phyloP scores from a whole-genome alignment of 2,329 filamentous ascomycete species.

The Ciborinia camelliae region DNA sequence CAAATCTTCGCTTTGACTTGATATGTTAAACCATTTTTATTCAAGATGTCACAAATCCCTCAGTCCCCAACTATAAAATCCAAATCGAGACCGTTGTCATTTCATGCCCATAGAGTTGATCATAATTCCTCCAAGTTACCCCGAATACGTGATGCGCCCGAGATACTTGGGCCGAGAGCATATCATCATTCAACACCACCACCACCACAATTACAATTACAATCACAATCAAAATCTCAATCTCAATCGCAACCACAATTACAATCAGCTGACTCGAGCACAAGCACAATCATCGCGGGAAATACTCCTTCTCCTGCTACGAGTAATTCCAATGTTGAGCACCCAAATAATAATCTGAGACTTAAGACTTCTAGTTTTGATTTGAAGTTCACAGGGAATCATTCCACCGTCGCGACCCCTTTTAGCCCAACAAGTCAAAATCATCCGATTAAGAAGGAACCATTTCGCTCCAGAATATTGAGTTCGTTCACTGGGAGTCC shows the following conservation, averaged over 20 bases:
- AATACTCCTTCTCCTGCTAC: background rate
- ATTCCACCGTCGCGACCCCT: constrained; percentile 15
- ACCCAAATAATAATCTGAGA: constrained; percentile 17
- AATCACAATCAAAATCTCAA: background rate
- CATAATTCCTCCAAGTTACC: constrained; percentile 22
- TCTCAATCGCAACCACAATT: background rate
- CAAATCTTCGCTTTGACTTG: constrained; percentile 6
- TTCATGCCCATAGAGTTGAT: constrained; percentile 21
- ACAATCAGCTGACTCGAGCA: constrained; percentile 13
- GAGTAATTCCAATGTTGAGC: background rate
- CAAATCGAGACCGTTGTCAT: constrained; percentile 17
- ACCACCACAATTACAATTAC: background rate
- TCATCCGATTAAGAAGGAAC: constrained; percentile 20
- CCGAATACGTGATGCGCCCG: constrained; percentile 20
- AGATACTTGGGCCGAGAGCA: background rate
- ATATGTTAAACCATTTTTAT: constrained; percentile 18
- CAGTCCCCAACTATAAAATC: constrained; percentile 11
- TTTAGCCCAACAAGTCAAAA: constrained; percentile 17
- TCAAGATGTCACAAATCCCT: constrained; percentile 19
- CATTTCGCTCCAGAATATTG: constrained; percentile 12
- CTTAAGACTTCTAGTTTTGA: constrained; percentile 21
- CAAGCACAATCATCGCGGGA: background rate
- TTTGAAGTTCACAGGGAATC: constrained; percentile 19
- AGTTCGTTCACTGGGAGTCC: constrained; percentile 16
- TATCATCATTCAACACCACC: constrained; percentile 8